These are phyloP conservation scores for Colletotrichum costaricense DNA, from an alignment of 2,329 filamentous ascomycete genomes.

Conservation along the genomic window DNA sequence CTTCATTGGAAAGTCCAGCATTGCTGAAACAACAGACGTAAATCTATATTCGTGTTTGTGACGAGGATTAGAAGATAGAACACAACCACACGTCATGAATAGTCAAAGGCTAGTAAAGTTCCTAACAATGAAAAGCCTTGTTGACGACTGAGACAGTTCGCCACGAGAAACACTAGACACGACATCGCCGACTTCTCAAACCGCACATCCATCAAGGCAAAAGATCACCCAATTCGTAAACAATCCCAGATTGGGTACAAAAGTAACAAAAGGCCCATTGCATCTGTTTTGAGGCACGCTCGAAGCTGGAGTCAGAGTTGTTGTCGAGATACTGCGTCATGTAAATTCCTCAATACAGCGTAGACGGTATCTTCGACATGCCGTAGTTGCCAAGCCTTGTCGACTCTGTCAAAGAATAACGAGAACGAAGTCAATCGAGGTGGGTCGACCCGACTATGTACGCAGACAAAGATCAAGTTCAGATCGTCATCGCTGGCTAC, in stretches of 20 bases:
- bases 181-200: no score
- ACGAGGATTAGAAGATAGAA: no score
- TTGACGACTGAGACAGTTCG: no score
- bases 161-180: no score
- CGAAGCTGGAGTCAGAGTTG: neutral
- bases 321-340: neutral
- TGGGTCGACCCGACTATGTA: neutral
- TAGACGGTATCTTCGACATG: neutral
- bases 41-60: no score
- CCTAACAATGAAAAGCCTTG: no score
- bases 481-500: neutral
- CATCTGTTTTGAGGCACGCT: neutral
- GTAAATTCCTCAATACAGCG: neutral
- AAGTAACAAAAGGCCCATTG: neutral
- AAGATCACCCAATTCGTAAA: neutral
- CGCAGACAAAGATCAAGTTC: neutral
- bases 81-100: no score
- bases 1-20: no score
- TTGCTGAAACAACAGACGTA: no score
- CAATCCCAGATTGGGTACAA: neutral
- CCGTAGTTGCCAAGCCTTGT: neutral
- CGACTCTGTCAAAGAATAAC: neutral
- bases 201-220: no score
- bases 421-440: neutral
- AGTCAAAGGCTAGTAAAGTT: no score